Conservation (phyloP, 305 asterid genomes). For the Fraxinus baroniana region DNA sequence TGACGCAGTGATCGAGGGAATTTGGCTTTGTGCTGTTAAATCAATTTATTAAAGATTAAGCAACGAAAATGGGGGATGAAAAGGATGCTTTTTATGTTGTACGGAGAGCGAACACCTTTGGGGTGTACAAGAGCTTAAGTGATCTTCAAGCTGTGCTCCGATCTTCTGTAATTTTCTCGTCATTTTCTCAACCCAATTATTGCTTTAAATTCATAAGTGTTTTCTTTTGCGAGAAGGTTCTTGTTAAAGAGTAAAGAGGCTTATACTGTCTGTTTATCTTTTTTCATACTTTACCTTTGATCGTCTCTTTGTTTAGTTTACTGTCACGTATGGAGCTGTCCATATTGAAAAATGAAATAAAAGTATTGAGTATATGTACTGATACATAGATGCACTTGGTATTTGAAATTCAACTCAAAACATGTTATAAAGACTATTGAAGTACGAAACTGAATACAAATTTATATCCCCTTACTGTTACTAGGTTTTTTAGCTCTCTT, state of each 20-base stretch:
- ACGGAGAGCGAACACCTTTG: slow-evolving; percentile 59
- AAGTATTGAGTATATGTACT: neutral
- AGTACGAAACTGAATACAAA: neutral
- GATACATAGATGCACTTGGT: neutral
- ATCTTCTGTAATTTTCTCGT: slow-evolving; percentile 55
- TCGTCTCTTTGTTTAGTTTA: neutral
- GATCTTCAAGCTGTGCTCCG: slow-evolving; percentile 77
- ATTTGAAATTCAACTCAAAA: neutral
- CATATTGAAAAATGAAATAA: neutral
- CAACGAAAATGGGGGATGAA: slow-evolving; percentile 64
- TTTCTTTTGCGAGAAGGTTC: neutral
- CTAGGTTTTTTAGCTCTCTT: neutral
- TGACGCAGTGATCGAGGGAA: neutral
- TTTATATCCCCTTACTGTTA: neutral
- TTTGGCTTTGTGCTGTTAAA: neutral
- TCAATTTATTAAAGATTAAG: slow-evolving; percentile 21
- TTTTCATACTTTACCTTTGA: neutral
- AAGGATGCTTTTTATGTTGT: slow-evolving; percentile 84
- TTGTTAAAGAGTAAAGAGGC: neutral
- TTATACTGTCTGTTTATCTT: neutral
- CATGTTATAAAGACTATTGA: neutral
- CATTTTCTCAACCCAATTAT: neutral
- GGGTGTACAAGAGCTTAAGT: slow-evolving; percentile 80
- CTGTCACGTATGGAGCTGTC: neutral
- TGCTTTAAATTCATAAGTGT: neutral